These are phyloP conservation scores for Lepidium aucheri DNA, from an alignment of 345 rosid species.

Conservation along the genomic window DNA sequence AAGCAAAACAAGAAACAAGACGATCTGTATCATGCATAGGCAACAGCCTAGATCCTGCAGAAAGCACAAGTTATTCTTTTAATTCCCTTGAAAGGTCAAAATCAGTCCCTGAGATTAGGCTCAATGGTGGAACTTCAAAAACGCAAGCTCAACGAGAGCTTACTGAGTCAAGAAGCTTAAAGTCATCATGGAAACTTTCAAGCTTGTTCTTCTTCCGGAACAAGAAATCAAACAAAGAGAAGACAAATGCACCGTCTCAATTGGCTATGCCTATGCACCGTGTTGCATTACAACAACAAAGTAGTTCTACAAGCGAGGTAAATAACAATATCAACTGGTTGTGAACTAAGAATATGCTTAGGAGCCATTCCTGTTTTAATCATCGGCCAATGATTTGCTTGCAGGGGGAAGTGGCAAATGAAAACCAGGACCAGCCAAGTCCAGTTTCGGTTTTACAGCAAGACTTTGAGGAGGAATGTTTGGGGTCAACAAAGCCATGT, in stretches of 20 bases:
- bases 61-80: slow-evolving; percentile 33
- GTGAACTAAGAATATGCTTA: neutral
- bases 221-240: slow-evolving; percentile 59
- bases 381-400: slow-evolving; percentile 24
- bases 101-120: slow-evolving; percentile 56
- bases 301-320: slow-evolving; percentile 46
- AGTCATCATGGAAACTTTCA: slow-evolving; percentile 73
- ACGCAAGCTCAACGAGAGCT: slow-evolving; percentile 39
- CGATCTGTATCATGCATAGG: slow-evolving; percentile 46
- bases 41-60: slow-evolving; percentile 39
- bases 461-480: slow-evolving; percentile 58
- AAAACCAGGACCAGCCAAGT: slow-evolving; percentile 92
- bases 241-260: slow-evolving; percentile 22
- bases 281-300: slow-evolving; percentile 23
- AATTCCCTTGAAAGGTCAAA: slow-evolving; percentile 57
- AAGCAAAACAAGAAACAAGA: slow-evolving; percentile 36
- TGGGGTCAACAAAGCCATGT: slow-evolving; percentile 32
- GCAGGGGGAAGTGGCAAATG: slow-evolving; percentile 49
- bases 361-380: slow-evolving; percentile 8
- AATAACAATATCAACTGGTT: slow-evolving; percentile 1
- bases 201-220: slow-evolving; percentile 68
- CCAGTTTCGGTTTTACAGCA: slow-evolving; percentile 82
- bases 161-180: slow-evolving; percentile 41
- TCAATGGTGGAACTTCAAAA: slow-evolving; percentile 37
- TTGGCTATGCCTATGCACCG: slow-evolving; percentile 11